Evolutionary conservation across 805 yeast species (phyloP), one percentile per base, ranked within the genome.

Genomic region (Suhomyces xylopsoci): DNA sequence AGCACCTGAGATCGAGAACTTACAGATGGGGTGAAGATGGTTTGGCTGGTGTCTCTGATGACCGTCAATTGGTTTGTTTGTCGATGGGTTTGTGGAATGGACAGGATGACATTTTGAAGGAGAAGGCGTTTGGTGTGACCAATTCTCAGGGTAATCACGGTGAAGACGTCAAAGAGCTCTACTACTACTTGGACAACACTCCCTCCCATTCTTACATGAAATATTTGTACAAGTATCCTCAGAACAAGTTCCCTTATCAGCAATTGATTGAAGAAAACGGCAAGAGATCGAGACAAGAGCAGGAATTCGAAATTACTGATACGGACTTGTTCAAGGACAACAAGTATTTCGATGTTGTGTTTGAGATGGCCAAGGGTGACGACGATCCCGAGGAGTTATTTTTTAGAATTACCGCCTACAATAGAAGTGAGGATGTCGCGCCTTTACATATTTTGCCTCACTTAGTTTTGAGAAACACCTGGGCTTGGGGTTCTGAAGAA

Each of bases 21-120:
- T 91, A 88, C 67, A 78, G 97, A 44, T 91, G 97, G 97, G 96
- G 97, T 42, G 97, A 92, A 68, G 97, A 91, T 66, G 97, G 97
- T 2, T 73, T 91, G 59, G 96, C 93, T 9, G 97, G 97, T 48
- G 86, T 89, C 19, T 81, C 88, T 55, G 97, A 91, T 66, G 82
- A 88, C 55, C 90, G 87, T 63, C 97, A 89, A 64, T 69, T 81
- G 58, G 73, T 89, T 30, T 86, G 93, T 66, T 68, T 89, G 59
- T 80, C 88, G n/a, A 76, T 91, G 75, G 96, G 92, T 2, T 76
- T 92, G 55, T 91, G 97, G 97, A 91, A 91, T 72, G 96, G 88
- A 58, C 77, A 89, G 59, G 97, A 91, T 70, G 84, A 82, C 43
- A 81, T 90, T 59, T 77, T 91, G 67, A 91, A 91, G 69, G 97